phyloP scores from a whole-genome alignment of 768 basidiomycete genomes.

The Clitopilus hobsonii region DNA sequence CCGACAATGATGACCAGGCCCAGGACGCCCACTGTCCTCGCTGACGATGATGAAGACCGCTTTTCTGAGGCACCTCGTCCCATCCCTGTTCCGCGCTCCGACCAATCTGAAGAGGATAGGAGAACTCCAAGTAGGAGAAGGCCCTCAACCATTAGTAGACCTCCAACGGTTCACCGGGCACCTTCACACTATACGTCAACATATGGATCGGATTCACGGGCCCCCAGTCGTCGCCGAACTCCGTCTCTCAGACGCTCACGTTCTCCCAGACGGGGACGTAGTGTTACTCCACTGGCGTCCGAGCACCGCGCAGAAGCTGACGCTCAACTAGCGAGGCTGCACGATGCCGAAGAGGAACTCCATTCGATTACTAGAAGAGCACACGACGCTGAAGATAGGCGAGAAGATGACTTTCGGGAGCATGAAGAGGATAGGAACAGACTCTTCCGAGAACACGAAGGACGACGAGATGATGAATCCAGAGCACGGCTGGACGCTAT shows the following conservation, averaged over 20 bases:
- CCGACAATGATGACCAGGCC: conserved; percentile 2
- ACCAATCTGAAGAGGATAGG: not conserved
- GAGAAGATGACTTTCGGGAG: conserved; percentile 59
- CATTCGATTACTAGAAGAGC: conserved; percentile 30
- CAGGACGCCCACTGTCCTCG: not conserved
- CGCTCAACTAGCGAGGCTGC: conserved; percentile 29
- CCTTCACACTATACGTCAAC: conserved; percentile 23
- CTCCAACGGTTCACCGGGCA: conserved; percentile 31
- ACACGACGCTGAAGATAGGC: conserved; percentile 55
- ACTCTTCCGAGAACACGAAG: conserved; percentile 56
- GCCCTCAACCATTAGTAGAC: conserved; percentile 22
- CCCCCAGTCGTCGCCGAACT: conserved; percentile 46
- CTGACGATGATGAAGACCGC: not conserved
- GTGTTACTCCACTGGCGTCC: not conserved
- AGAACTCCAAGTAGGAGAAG: not conserved
- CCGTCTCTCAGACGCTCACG: not conserved
- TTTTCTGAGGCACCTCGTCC: conserved; percentile 9
- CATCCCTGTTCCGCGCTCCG: conserved; percentile 8
- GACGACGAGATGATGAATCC: conserved; percentile 52
- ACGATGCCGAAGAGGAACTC: conserved; percentile 25
- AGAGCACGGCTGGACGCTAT: conserved; percentile 45
- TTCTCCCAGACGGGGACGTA: not conserved
- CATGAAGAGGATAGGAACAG: conserved; percentile 64
- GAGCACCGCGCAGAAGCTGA: not conserved
- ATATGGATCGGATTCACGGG: conserved; percentile 26